Conservation (phyloP, 169 alveolate species). For the Plasmodium sp. region DNA sequence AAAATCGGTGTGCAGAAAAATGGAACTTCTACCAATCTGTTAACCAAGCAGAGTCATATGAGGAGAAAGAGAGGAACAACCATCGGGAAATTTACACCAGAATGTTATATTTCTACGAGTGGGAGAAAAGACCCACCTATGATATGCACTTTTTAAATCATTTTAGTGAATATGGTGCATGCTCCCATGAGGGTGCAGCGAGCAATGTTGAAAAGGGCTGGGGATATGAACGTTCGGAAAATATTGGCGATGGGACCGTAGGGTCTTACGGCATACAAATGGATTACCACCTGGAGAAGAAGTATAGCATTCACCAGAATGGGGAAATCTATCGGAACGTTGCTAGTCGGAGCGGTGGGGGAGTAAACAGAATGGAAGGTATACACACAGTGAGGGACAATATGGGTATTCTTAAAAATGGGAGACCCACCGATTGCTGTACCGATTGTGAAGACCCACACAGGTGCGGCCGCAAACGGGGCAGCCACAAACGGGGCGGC, state of each 20-base stretch:
- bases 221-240: background rate
- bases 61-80: background rate
- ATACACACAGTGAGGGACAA: background rate
- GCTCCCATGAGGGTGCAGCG: background rate
- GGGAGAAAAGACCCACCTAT: background rate
- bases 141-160: background rate
- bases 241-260: background rate
- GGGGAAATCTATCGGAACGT: conserved; percentile 16
- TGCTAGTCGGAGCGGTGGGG: background rate
- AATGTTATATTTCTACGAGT: conserved; percentile 14
- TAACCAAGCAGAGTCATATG: background rate
- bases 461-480: background rate
- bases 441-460: background rate
- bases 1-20: background rate
- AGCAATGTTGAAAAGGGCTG: background rate
- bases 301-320: conserved; percentile 1
- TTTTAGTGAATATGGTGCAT: background rate
- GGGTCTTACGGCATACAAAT: background rate
- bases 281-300: background rate
- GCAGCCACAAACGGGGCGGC: background rate
- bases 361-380: background rate
- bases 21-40: conserved; percentile 10
- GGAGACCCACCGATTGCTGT: background rate
- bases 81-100: background rate
- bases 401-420: background rate